These are phyloP conservation scores for Alternaria panax DNA, from an alignment of 2,329 filamentous ascomycete species.

Conservation along the genomic window DNA sequence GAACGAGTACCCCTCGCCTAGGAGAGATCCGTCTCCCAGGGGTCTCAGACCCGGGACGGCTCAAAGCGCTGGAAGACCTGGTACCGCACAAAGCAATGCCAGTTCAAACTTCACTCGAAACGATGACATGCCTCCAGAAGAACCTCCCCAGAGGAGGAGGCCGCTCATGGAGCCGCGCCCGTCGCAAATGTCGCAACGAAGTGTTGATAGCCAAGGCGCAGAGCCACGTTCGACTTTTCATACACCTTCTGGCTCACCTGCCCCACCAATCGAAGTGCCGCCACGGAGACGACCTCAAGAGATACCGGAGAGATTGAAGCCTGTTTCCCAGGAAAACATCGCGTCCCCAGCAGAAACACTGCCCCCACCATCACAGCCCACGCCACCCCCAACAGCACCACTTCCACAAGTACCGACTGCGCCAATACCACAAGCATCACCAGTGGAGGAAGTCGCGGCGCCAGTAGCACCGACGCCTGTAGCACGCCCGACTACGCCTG, in stretches of 20 bases:
- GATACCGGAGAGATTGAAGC: conserved; percentile 40
- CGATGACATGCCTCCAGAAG: conserved; percentile 40
- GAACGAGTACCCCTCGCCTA: conserved; percentile 38
- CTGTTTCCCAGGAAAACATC: conserved; percentile 17
- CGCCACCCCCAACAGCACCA: conserved; percentile 34
- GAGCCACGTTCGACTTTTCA: conserved; percentile 32
- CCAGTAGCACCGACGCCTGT: conserved; percentile 37
- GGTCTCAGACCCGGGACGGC: conserved; percentile 45
- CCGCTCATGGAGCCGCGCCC: conserved; percentile 68
- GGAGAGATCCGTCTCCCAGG: conserved; percentile 44
- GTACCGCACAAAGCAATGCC: conserved; percentile 47
- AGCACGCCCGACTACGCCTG: conserved; percentile 16
- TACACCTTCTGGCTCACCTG: conserved; percentile 33
- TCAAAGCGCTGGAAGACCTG: conserved; percentile 43
- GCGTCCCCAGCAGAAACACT: conserved; percentile 13
- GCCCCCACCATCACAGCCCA: conserved; percentile 25
- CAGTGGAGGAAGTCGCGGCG: conserved; percentile 36
- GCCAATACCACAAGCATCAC: conserved; percentile 11
- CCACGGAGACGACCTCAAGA: conserved; percentile 36
- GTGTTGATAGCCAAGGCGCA: conserved; percentile 31
- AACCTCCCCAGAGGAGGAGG: conserved; percentile 66
- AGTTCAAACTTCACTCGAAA: conserved; percentile 40
- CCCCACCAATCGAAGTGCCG: conserved; percentile 35
- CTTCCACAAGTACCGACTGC: conserved; percentile 36
- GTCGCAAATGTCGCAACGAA: conserved; percentile 37